Evolutionary conservation across 768 basidiomycete species (phyloP), one percentile per base, ranked within the genome.

Genomic region (Russula vinacea): DNA sequence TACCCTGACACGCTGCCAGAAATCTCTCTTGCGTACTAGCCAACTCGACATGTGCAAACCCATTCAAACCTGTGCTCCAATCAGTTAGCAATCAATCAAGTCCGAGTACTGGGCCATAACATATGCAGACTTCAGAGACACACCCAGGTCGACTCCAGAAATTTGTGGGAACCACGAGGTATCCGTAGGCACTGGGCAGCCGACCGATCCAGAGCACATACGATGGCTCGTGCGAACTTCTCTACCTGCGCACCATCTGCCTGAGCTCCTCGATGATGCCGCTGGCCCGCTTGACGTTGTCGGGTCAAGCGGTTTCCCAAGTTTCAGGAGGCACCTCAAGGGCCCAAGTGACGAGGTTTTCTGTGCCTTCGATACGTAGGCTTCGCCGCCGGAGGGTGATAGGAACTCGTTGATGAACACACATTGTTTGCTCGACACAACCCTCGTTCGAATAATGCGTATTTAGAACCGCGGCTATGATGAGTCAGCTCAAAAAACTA

Each of bases 101-200:
- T 22, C 29, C 29, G 5, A 26, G 8, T 19, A 13, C 8, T n/a
- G 39, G 11, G 33, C 19, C 3, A 8, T 3, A 29, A 22, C 62
- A 26, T 35, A n/a, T 3, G 26, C 66, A 62, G 39, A 67, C 62
- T 40, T 59, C 66, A n/a, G 60, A 62, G 19, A 67, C 56, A 10
- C 56, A 58, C 14, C 56, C 62, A 8, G 64, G 62, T n/a, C 66
- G 56, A 54, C 56, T 64, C 62, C 62, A 64, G n/a, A 64, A 67
- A 19, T 45, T 49, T 29, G 32, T 19, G 32, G 64, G 62, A 39
- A 45, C 39, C 9, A 3, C 19, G 35, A 22, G 5, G 58, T 24
- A 16, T 16, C 8, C 0, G 4, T 5, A 29, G 29, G 29, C 29
- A 29, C 29, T 1, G 1, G 64, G 64, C 17, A 65, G 24, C 39